These are phyloP conservation scores for Theobroma cacao DNA, from an alignment of 345 rosid genomes.

Conservation along the genomic window DNA sequence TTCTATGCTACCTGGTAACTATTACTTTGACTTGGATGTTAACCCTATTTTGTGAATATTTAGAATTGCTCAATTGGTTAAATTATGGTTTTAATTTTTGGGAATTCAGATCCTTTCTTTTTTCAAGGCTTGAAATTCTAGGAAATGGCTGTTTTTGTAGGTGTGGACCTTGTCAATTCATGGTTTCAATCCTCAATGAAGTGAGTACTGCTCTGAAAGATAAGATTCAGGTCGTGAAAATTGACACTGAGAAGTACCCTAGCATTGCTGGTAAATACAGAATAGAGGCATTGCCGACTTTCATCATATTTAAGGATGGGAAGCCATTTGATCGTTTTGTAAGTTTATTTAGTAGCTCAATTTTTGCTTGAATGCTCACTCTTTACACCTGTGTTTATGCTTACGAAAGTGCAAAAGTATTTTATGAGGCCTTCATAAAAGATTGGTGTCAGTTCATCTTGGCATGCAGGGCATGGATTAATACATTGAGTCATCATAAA, in stretches of 20 bases:
- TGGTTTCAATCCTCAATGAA: conserved; percentile 80
- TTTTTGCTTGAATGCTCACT: background rate
- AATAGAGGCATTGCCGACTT: conserved; percentile 83
- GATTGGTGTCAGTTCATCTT: background rate
- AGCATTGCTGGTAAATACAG: conserved; percentile 65
- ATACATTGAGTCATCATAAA: background rate
- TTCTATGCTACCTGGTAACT: conserved; percentile 86
- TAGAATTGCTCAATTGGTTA: background rate
- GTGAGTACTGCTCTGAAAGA: conserved; percentile 66
- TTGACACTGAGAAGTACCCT: conserved; percentile 92
- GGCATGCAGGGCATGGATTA: background rate
- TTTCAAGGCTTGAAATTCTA: background rate
- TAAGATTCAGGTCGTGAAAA: conserved; percentile 70
- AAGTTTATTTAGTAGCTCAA: conserved; percentile 31
- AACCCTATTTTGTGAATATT: background rate
- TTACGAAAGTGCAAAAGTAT: background rate
- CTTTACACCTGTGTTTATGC: background rate
- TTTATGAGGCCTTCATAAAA: background rate
- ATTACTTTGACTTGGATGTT: background rate
- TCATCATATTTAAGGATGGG: conserved; percentile 83
- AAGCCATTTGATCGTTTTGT: conserved; percentile 83
- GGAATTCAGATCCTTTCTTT: background rate
- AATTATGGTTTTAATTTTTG: background rate
- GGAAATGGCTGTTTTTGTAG: conserved; percentile 31
- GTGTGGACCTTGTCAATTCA: conserved; percentile 97